Base-by-base conservation (phyloP, 2,329 filamentous ascomycete genomes). In the Pestalotiopsis sp. region DNA sequence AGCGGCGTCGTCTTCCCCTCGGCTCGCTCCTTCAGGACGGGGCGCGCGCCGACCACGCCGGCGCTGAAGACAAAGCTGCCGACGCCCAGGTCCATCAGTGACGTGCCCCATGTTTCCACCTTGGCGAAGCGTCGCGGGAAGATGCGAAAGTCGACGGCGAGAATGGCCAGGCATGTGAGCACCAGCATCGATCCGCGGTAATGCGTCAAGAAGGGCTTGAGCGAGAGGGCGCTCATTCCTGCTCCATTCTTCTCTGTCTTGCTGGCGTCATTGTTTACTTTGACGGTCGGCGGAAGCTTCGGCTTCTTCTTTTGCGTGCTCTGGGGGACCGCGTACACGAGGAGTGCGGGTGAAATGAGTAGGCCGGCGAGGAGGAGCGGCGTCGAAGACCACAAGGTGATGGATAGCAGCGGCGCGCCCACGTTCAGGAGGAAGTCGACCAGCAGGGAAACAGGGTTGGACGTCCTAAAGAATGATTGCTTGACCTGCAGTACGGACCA, bases 41-140 rank as follows among this genome's bases (percentile, higher is more conserved):
- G 90, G 20, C 95, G 88, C 14, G 95, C 94, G 49, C 93, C 94
- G n/a, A 98, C 94, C 41, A 98, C 84, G 25, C 96, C 96, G 17
- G 92, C 93, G 2, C 94, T 94, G 81, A 97, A 99, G 75, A 99
- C 96, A 82, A 99, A 99, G 13, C 95, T 97, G 36, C 96, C 96
- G 62, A 99, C 96, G 63, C 96, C 96, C 75, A 98, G 86, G 78
- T 99, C 96, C 96, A 99, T 99, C 70, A 99, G 83, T n/a, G 95
- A 98, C 1, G 95, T 98, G 67, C 96, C 96, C 94, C 96, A 99
- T n/a, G 93, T 98, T 81, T 99, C 96, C 2, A 97, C 96, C 83
- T 99, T 99, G 68, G 94, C 96, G 78, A 98, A 98, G 39, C 96
- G 91, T 36, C 96, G 90, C 2, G 96, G 96, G 76, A 99, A 99